A percentile compares a stretch with the other conserved stretches of the same genome.
phyloP scores from a whole-genome alignment of 768 basidiomycete species.

The Lactarius sp. region DNA sequence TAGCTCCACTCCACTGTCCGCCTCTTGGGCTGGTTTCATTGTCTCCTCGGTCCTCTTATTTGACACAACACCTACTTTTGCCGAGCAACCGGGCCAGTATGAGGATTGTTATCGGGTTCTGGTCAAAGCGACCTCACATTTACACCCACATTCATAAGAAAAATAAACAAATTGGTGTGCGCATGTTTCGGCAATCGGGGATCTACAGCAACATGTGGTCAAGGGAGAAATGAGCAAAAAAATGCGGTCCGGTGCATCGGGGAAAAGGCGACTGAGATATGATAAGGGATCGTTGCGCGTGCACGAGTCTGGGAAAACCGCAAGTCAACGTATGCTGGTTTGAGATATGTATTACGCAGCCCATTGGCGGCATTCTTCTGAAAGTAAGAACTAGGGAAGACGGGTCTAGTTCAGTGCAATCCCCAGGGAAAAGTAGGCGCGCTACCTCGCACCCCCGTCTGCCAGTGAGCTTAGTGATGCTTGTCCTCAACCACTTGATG shows the following conservation, averaged over 20 bases:
- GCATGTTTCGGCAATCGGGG: background rate
- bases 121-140: background rate
- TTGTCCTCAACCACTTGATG: constrained; percentile 18
- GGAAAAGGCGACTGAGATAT: background rate
- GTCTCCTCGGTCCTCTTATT: background rate
- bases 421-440: background rate
- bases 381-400: background rate
- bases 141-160: background rate
- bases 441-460: background rate
- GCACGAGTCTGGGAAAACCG: background rate
- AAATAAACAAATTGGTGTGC: background rate
- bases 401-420: background rate
- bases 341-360: background rate
- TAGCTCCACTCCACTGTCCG: background rate
- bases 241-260: background rate
- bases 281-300: background rate
- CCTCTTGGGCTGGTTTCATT: background rate
- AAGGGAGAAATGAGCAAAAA: background rate
- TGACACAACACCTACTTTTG: background rate
- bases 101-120: background rate
- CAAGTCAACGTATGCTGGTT: background rate
- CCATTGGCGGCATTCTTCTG: background rate
- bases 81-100: background rate
- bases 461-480: constrained; percentile 12
- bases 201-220: background rate